Evolutionary conservation across 352 stramenopile species (phyloP).

Genomic region (Globisporangium okanoganense): DNA sequence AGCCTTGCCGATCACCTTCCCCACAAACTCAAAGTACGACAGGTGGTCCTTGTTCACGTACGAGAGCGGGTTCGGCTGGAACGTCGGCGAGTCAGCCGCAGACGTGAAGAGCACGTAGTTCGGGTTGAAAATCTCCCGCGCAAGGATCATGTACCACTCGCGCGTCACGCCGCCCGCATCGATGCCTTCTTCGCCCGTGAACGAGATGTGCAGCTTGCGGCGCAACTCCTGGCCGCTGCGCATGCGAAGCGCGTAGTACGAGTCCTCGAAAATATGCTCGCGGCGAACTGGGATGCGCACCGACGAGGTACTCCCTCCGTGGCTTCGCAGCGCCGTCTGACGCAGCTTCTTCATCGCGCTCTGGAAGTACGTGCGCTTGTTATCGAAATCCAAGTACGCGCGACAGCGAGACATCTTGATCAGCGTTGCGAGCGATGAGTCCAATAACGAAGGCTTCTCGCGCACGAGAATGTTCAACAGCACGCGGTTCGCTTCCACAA

Average conservation of each 20-base stretch:
- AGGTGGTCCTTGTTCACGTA: slow-evolving; percentile 99
- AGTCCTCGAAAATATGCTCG: slow-evolving; percentile 99
- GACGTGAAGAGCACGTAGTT: slow-evolving; percentile 99
- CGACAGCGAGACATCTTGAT: slow-evolving; percentile 95
- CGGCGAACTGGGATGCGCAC: slow-evolving; percentile 89
- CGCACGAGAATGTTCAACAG: slow-evolving; percentile 97
- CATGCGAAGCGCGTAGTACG: slow-evolving; percentile 97
- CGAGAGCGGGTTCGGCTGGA: slow-evolving; percentile 98
- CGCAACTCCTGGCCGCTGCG: slow-evolving; percentile 96
- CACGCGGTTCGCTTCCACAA: slow-evolving; percentile 95
- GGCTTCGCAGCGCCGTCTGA: slow-evolving; percentile 73
- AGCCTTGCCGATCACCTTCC: slow-evolving; percentile 98
- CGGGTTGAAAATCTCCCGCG: slow-evolving; percentile 99
- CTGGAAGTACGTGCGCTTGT: slow-evolving; percentile 99
- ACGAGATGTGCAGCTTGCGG: slow-evolving; percentile 97
- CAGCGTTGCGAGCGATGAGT: slow-evolving; percentile 94
- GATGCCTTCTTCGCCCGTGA: slow-evolving; percentile 97
- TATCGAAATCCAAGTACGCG: slow-evolving; percentile 98
- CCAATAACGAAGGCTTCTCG: slow-evolving; percentile 95
- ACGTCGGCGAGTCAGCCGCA: slow-evolving; percentile 97
- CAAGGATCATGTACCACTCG: slow-evolving; percentile 99
- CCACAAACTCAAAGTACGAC: slow-evolving; percentile 98
- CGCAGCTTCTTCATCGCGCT: slow-evolving; percentile 91
- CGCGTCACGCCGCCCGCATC: slow-evolving; percentile 97
- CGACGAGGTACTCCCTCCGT: slow-evolving; percentile 89